Percentiles rank a stretch among this genome's conserved stretches.
Evolutionary conservation across 2,329 filamentous ascomycete genomes (phyloP).

Genomic region (Phyllosticta citriasiana): DNA sequence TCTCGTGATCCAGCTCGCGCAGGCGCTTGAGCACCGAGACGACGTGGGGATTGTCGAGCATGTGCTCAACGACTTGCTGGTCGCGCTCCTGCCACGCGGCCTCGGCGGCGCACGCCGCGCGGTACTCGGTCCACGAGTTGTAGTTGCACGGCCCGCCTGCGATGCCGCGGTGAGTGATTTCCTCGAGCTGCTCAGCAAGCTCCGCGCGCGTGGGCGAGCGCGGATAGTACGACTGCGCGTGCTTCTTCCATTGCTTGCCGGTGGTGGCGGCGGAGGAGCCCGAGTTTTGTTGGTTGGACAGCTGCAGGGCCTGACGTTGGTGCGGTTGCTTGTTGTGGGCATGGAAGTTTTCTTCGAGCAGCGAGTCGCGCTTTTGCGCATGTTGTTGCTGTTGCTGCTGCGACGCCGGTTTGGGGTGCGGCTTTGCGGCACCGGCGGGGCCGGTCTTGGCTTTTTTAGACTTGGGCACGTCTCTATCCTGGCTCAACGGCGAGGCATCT

Average conservation of each 20-base stretch:
- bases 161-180: slow-evolving; percentile 7
- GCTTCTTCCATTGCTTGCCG: background rate
- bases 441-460: slow-evolving; percentile 3
- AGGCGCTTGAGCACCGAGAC: slow-evolving; percentile 1
- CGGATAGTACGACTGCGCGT: background rate
- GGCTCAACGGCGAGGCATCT: background rate
- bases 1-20: slow-evolving; percentile 2
- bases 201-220: slow-evolving; percentile 2
- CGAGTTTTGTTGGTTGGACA: background rate
- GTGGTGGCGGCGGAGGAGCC: background rate
- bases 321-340: background rate
- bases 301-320: background rate
- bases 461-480: slow-evolving; percentile 2
- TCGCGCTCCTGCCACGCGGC: slow-evolving; percentile 10
- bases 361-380: slow-evolving; percentile 6
- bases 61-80: slow-evolving; percentile 7
- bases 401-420: background rate
- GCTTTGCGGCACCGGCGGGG: background rate
- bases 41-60: slow-evolving; percentile 8
- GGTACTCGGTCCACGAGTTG: background rate
- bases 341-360: slow-evolving; percentile 1
- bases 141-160: slow-evolving; percentile 4
- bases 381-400: background rate
- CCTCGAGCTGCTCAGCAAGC: slow-evolving; percentile 9
- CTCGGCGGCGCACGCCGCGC: slow-evolving; percentile 6